A percentile compares a stretch with the other conserved stretches of the same genome.
Evolutionary conservation across 225 moss, liverwort and hornwort genomes (phyloP).

Genomic region (Climacium dendroides): DNA sequence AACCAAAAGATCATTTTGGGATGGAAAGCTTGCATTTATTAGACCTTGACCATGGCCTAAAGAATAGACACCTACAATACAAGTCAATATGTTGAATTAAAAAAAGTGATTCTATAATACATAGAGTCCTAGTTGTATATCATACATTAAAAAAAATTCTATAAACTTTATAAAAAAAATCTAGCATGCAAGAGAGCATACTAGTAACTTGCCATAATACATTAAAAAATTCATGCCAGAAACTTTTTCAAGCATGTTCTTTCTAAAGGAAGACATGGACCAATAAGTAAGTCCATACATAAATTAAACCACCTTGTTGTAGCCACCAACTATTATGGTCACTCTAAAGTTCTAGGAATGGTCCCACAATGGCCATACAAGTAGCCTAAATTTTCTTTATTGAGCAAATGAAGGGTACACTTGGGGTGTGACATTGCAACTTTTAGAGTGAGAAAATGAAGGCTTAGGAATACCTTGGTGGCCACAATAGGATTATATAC

Average conservation of each 20-base stretch:
- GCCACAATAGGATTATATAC: background rate
- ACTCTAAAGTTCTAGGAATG: background rate
- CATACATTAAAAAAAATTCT: background rate
- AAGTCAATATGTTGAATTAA: fast-evolving
- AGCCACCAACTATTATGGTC: background rate
- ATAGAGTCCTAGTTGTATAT: fast-evolving
- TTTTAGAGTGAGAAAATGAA: background rate
- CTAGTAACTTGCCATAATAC: background rate
- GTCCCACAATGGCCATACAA: background rate
- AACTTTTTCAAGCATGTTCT: background rate
- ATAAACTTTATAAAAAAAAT: background rate
- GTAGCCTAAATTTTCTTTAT: background rate
- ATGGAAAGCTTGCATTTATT: background rate
- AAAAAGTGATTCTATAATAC: background rate
- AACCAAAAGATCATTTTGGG: too few species aligned
- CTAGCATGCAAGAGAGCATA: background rate
- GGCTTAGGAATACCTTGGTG: background rate
- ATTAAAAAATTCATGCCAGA: too few species aligned
- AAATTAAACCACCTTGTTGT: background rate
- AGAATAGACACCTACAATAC: too few species aligned
- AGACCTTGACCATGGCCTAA: fast-evolving
- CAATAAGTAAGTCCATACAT: background rate
- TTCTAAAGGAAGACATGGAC: fast-evolving
- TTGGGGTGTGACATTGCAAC: background rate
- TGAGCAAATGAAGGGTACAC: background rate